Percentiles rank a stretch among this genome's conserved stretches.
phyloP scores from a whole-genome alignment of 441 rosid genomes.

The Populus hybrid region DNA sequence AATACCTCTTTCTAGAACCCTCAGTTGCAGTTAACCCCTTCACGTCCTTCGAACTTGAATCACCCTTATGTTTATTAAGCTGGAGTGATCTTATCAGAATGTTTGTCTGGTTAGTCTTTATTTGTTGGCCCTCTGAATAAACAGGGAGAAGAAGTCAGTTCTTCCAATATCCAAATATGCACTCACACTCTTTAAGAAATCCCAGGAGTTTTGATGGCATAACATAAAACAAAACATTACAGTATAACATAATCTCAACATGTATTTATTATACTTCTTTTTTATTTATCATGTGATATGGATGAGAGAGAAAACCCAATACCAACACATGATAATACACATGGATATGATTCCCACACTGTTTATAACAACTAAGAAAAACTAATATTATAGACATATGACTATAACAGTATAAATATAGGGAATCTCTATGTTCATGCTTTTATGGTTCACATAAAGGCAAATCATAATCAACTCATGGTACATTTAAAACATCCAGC shows the following conservation, averaged over 20 bases:
- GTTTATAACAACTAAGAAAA: background rate
- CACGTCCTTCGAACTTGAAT: constrained; percentile 54
- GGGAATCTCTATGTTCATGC: background rate
- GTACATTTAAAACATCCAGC: background rate
- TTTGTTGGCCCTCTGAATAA: constrained; percentile 65
- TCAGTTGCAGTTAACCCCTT: constrained; percentile 55
- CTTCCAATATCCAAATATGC: background rate
- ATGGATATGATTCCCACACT: background rate
- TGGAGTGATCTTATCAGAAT: constrained; percentile 88
- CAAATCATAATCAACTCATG: background rate
- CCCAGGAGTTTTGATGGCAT: background rate
- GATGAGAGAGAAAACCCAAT: background rate
- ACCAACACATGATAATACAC: background rate
- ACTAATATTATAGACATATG: background rate
- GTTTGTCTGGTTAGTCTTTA: constrained; percentile 90
- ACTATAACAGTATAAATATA: background rate
- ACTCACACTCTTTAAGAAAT: background rate
- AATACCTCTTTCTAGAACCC: constrained; percentile 78
- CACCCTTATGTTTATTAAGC: constrained; percentile 66
- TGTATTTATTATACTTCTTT: too few relatives aligned
- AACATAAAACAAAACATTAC: background rate
- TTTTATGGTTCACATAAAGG: background rate
- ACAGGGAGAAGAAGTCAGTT: constrained; percentile 23
- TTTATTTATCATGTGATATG: background rate
- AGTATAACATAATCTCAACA: background rate